Evolutionary conservation across 2,329 filamentous ascomycete species (phyloP).

Genomic region (Paraconiothyrium sp.): DNA sequence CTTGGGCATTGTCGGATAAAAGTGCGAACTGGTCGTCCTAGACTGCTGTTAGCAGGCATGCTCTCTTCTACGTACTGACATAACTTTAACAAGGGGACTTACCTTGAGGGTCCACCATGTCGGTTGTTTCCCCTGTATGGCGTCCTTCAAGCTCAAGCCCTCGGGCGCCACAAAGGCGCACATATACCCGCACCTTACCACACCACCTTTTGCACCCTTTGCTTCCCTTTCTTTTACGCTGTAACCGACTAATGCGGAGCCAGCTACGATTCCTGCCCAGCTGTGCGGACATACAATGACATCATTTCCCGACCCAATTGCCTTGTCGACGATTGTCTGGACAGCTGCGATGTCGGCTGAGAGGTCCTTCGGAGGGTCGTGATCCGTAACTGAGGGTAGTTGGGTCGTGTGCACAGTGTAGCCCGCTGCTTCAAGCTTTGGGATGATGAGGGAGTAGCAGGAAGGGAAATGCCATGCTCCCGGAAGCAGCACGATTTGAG

Average conservation of each 20-base stretch:
- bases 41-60: constrained; percentile 2
- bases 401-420: constrained; percentile 41
- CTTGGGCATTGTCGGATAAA: constrained; percentile 8
- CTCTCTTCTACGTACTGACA: not conserved
- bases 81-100: not conserved
- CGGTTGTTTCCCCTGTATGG: constrained; percentile 34
- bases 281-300: constrained; percentile 57
- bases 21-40: not conserved
- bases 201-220: constrained; percentile 50
- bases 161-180: constrained; percentile 50
- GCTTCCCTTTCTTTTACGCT: constrained; percentile 44
- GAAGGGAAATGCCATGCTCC: constrained; percentile 50
- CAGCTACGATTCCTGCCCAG: constrained; percentile 55
- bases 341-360: constrained; percentile 48
- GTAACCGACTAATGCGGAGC: constrained; percentile 48
- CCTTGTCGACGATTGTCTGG: constrained; percentile 40
- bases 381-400: constrained; percentile 39
- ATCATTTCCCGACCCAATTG: constrained; percentile 53
- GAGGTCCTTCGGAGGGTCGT: constrained; percentile 39
- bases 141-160: constrained; percentile 44
- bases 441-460: constrained; percentile 35
- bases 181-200: constrained; percentile 49
- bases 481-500: constrained; percentile 49
- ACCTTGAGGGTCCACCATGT: constrained; percentile 42
- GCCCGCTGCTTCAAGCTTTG: constrained; percentile 39